Percentiles rank a stretch among this genome's conserved stretches.
These are phyloP conservation scores for Paramyrothecium sp. DNA, from an alignment of 2,329 filamentous ascomycete genomes.

Conservation along the genomic window DNA sequence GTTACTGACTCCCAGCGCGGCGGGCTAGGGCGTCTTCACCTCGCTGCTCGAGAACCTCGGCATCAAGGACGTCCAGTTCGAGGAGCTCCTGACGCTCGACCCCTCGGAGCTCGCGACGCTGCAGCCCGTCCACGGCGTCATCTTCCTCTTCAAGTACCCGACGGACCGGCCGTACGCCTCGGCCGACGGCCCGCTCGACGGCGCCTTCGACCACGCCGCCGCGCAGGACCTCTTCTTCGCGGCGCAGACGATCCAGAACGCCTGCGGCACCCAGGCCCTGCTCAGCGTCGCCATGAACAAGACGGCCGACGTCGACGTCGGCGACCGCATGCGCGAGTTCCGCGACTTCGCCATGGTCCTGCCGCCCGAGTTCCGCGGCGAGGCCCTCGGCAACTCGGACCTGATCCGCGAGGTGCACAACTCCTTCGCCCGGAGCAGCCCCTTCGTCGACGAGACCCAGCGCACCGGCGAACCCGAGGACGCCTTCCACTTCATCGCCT, in stretches of 20 bases:
- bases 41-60: slow-evolving; percentile 90
- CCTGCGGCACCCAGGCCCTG: slow-evolving; percentile 93
- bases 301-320: slow-evolving; percentile 67
- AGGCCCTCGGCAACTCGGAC: slow-evolving; percentile 62
- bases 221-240: slow-evolving; percentile 87
- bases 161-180: slow-evolving; percentile 63
- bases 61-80: slow-evolving; percentile 91
- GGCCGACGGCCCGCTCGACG: slow-evolving; percentile 70
- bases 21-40: slow-evolving; percentile 98
- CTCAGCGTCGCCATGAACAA: slow-evolving; percentile 91
- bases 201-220: slow-evolving; percentile 74
- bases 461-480: slow-evolving; percentile 70
- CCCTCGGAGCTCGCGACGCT: slow-evolving; percentile 68
- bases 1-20: too few species aligned
- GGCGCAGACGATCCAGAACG: slow-evolving; percentile 96
- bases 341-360: slow-evolving; percentile 86
- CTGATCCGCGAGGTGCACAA: slow-evolving; percentile 81
- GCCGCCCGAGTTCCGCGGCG: slow-evolving; percentile 68
- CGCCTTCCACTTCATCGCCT: slow-evolving; percentile 97
- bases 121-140: slow-evolving; percentile 86
- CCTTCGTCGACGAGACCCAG: slow-evolving; percentile 89
- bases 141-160: slow-evolving; percentile 98
- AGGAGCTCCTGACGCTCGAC: slow-evolving; percentile 91
- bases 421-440: slow-evolving; percentile 82
- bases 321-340: slow-evolving; percentile 69